Conservation (phyloP, 768 basidiomycete species). For the Lactifluus volemus region DNA sequence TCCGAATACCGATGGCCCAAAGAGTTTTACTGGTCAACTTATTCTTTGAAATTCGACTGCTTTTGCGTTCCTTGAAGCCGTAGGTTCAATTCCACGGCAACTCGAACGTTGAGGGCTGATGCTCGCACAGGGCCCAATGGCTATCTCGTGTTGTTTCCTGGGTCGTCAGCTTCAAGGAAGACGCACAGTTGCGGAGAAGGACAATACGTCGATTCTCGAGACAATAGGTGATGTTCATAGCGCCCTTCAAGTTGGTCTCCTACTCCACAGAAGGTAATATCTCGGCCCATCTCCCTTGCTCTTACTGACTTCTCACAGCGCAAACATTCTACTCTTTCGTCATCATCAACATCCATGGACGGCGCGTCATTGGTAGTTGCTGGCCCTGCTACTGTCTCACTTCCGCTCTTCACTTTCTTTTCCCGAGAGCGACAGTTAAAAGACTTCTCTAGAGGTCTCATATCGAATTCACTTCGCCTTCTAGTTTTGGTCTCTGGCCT, state of each 20-base stretch:
- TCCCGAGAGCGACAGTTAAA: conserved; percentile 7
- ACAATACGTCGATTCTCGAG: background rate
- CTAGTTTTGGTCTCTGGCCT: conserved; percentile 55
- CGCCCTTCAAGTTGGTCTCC: conserved; percentile 7
- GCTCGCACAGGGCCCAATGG: conserved; percentile 37
- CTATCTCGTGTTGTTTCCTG: conserved; percentile 36
- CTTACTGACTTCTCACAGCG: conserved; percentile 8
- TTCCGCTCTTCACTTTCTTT: conserved; percentile 4
- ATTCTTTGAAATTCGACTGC: conserved; percentile 53
- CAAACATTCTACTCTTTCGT: background rate
- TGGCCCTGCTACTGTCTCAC: conserved; percentile 18
- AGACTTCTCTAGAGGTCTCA: conserved; percentile 17
- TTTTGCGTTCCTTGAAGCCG: conserved; percentile 57
- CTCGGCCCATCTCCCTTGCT: background rate
- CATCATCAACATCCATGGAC: background rate
- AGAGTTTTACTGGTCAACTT: conserved; percentile 51
- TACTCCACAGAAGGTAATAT: conserved; percentile 8
- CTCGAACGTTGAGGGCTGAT: background rate
- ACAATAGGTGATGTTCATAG: conserved; percentile 3
- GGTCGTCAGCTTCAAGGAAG: conserved; percentile 29
- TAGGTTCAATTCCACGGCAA: conserved; percentile 26
- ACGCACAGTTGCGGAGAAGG: background rate
- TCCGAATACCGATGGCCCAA: conserved; percentile 45
- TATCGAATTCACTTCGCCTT: conserved; percentile 40
- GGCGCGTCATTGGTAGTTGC: background rate